Evolutionary conservation across 2,329 filamentous ascomycete species (phyloP), one percentile per base, ranked within the genome.

Genomic region (Chaetomiaceae sp.): DNA sequence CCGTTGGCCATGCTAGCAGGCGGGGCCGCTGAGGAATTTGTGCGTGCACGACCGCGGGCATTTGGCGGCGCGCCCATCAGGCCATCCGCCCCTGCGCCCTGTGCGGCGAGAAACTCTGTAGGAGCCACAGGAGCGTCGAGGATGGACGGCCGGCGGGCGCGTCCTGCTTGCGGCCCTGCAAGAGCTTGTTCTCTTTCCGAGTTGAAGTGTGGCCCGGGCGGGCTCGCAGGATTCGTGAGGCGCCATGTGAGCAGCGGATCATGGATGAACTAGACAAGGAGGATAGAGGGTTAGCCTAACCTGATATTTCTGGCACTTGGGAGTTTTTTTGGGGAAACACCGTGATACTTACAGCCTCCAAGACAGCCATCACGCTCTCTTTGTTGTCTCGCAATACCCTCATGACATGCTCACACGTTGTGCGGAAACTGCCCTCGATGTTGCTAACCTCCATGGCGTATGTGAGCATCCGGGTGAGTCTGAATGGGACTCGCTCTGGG

Each of bases 391-490:
- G 80, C 60, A 99, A 76, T 13, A 99, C 91, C 56, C 94, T 84
- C 94, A 99, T 99, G 46, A 96, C 92, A 63, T 96, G 91, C 72
- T 99, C 95, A 64, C 92, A 99, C 5, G 94, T 97, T 53, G 96
- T 97, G 56, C 95, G 85, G 78, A 96, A 99, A 71, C 90, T 96
- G 63, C 94, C 94, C 71, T 99, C 94, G 61, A 99, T 99, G 67
- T 99, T 99, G 79, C 91, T 96, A 51, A 99, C 94, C 73, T 99
- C 94, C 94, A 99, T 99, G 20, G 95, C 95, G 67, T 96, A 99
- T 0, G 95, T 99, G 72, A 99, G 82, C 94, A 99, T 99, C 61
- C 94, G 84, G 2, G 94, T 99, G 43, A 99, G 78, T 53, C 95
- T 86, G 88, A 99, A 99, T 0, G 94, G 95, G 54, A 99, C 94